phyloP scores from a whole-genome alignment of 2,329 filamentous ascomycete species.

The Bipolaris sorokiniana region DNA sequence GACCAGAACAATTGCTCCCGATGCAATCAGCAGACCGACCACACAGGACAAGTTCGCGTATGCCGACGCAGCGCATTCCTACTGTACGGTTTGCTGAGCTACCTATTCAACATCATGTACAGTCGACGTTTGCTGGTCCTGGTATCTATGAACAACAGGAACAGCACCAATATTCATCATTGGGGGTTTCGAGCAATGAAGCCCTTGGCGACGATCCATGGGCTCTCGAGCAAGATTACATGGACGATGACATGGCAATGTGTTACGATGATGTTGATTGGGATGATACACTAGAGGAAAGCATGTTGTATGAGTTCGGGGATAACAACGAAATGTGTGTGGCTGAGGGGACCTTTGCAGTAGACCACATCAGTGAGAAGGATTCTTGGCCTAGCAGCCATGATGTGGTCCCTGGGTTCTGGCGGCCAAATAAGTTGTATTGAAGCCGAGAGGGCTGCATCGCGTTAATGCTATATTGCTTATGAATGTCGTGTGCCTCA shows the following conservation, averaged over 20 bases:
- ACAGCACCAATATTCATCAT: slow-evolving; percentile 16
- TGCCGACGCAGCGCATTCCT: slow-evolving; percentile 12
- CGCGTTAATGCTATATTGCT: background rate
- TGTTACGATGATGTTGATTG: background rate
- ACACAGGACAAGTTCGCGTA: background rate
- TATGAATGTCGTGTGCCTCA: background rate
- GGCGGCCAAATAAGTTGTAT: slow-evolving; percentile 55
- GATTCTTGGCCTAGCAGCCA: slow-evolving; percentile 7
- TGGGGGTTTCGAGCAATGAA: background rate
- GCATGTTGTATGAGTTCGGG: background rate
- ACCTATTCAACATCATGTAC: slow-evolving; percentile 6
- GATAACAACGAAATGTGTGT: background rate
- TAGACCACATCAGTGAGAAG: slow-evolving; percentile 8
- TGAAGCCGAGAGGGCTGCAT: slow-evolving; percentile 31
- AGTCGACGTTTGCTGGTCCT: slow-evolving; percentile 22
- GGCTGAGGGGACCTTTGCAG: background rate
- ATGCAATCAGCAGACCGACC: background rate
- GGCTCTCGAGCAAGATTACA: background rate
- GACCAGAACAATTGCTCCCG: background rate
- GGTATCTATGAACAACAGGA: slow-evolving; percentile 40
- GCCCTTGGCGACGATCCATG: background rate
- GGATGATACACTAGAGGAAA: slow-evolving; percentile 4
- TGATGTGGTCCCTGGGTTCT: slow-evolving; percentile 47
- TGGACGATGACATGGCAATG: slow-evolving; percentile 3
- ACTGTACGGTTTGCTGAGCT: slow-evolving; percentile 24